Percentiles rank a stretch among this genome's conserved stretches.
These are phyloP conservation scores for Ceratocystiopsis sp. DNA, from an alignment of 2,329 filamentous ascomycete species.

Conservation along the genomic window DNA sequence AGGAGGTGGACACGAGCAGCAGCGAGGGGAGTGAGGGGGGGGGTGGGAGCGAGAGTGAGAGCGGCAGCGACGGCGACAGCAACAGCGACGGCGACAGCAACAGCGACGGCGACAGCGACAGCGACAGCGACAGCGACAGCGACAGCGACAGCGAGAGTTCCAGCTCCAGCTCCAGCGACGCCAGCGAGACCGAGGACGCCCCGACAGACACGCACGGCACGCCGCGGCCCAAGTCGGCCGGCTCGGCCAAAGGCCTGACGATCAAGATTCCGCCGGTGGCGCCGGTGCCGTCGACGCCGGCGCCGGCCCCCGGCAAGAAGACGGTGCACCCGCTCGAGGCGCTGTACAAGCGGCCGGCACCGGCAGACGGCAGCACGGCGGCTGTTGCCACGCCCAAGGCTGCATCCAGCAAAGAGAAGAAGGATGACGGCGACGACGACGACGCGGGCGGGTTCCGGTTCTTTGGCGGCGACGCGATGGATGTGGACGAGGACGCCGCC, in stretches of 20 bases:
- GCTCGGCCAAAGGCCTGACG: constrained; percentile 31
- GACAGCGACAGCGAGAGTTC: too few species aligned
- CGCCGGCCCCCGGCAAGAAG: constrained; percentile 24
- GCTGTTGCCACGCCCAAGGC: constrained; percentile 15
- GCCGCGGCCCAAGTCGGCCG: constrained; percentile 30
- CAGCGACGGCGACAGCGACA: too few species aligned
- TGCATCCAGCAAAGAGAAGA: neutral
- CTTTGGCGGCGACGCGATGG: constrained; percentile 33
- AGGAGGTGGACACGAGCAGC: constrained; percentile 4
- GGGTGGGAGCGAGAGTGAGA: constrained; percentile 7
- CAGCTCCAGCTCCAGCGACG: too few species aligned
- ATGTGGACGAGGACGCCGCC: constrained; percentile 26
- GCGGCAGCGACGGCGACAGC: constrained; percentile 12
- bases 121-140: too few species aligned
- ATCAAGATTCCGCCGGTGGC: constrained; percentile 32
- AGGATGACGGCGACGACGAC: constrained; percentile 15
- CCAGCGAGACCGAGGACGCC: constrained; percentile 3
- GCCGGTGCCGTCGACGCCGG: constrained; percentile 12
- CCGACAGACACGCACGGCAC: constrained; percentile 16
- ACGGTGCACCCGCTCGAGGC: constrained; percentile 73
- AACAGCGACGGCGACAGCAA: constrained; percentile 2
- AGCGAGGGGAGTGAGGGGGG: neutral
- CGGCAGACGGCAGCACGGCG: constrained; percentile 17
- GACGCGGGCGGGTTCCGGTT: constrained; percentile 48
- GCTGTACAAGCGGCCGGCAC: constrained; percentile 65